Conservation (phyloP, 257 asterid species). For the Nicotiana noctiflora region DNA sequence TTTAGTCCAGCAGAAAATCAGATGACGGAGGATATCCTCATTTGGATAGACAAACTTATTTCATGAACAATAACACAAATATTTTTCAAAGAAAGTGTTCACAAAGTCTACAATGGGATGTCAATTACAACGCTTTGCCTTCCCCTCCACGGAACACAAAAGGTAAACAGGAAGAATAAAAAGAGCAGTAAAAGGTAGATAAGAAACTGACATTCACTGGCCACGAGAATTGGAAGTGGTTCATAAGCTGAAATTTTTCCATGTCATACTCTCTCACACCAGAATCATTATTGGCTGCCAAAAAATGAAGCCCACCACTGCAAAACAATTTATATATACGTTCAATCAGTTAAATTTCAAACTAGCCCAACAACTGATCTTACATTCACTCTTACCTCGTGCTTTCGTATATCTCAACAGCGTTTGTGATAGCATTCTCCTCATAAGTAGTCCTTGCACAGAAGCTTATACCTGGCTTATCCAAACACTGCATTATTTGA, state of each 20-base stretch:
- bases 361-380: background rate
- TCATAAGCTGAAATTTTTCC: conserved; percentile 42
- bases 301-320: conserved; percentile 61
- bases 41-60: too few species aligned
- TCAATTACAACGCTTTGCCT: background rate
- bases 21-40: too few species aligned
- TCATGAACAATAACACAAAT: background rate
- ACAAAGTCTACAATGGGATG: background rate
- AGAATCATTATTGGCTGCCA: conserved; percentile 80
- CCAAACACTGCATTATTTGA: conserved; percentile 12
- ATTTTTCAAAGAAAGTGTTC: background rate
- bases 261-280: conserved; percentile 66
- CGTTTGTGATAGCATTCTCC: conserved; percentile 20
- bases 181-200: background rate
- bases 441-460: conserved; percentile 16
- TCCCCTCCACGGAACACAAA: background rate
- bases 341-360: background rate
- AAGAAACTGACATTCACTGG: conserved; percentile 74
- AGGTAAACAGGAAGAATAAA: background rate
- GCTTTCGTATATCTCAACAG: conserved; percentile 13
- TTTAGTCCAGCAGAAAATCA: too few species aligned
- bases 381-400: conserved; percentile 5
- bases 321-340: background rate
- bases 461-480: conserved; percentile 17
- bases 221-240: conserved; percentile 68